Evolutionary conservation across 306 rosid species (phyloP), one percentile per base, ranked within the genome.

Genomic region (Prinsepia uniflora): DNA sequence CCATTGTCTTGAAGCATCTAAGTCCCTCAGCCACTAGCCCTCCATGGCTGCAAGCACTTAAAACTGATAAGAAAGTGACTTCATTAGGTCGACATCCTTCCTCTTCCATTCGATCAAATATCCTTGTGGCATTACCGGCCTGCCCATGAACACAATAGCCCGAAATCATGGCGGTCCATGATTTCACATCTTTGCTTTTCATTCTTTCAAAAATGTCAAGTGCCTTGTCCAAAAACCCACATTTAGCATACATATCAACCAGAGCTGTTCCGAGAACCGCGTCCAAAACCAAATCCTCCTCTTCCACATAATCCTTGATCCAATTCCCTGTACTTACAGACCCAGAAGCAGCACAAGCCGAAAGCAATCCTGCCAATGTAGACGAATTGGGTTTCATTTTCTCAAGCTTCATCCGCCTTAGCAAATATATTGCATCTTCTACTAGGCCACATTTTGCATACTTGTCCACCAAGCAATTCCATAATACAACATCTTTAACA

Each of bases 121-220:
- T 75, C 71, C 20, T 65, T 34, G 81, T 70, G 52, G 90, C 96
- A 73, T 81, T 70, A 52, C 61, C 53, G 30, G 91, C 75, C 75
- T 76, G 81, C 63, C 96, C 94, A 76, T 87, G 91, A 79, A 69
- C 78, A 19, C 96, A 91, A 30, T 65, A 83, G 56, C 88, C 84
- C 6, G 85, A 84, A 65, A 90, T 90, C 94, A 88, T 84, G 50
- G 91, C 82, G 43, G 91, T 87, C 93, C 94, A 87, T 66, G 87
- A 72, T 70, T 86, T 86, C 34, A 87, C 90, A 86, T 90, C 94
- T 80, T 88, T 87, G 73, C 49, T 46, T 53, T 79, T 75, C 70
- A 88, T 78, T 79, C 81, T 82, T 59, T 88, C 65, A 22, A 90
- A 90, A 52, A 84, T 73, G 36, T 72, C 77, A 74, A 74, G 67